A percentile compares a stretch with the other conserved stretches of the same genome.
These are phyloP conservation scores for Trametes meyenii DNA, from an alignment of 768 basidiomycete species.

Conservation along the genomic window DNA sequence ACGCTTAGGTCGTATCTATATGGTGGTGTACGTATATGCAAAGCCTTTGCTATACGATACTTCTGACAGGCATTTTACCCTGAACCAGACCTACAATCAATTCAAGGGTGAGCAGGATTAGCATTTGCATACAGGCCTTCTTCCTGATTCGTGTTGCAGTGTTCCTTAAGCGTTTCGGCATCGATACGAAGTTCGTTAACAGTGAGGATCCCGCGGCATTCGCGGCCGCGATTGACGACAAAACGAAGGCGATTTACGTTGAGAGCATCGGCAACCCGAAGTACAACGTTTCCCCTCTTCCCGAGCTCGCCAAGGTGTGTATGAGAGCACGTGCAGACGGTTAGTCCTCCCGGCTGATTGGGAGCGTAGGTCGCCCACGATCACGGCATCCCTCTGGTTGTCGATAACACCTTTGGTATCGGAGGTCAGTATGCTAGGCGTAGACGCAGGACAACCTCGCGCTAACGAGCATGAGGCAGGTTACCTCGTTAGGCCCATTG, in stretches of 20 bases:
- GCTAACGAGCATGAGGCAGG: slow-evolving; percentile 24
- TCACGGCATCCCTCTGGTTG: slow-evolving; percentile 73
- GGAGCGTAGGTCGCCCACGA: slow-evolving; percentile 63
- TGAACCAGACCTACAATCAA: slow-evolving; percentile 64
- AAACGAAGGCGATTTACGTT: slow-evolving; percentile 75
- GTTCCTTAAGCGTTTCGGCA: slow-evolving; percentile 68
- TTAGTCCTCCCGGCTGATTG: too few relatives aligned
- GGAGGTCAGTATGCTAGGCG: slow-evolving; percentile 42
- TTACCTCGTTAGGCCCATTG: slow-evolving; percentile 70
- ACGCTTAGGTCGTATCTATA: slow-evolving; percentile 60
- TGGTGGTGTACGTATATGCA: slow-evolving; percentile 55
- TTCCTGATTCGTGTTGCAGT: slow-evolving; percentile 39
- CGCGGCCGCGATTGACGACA: slow-evolving; percentile 69
- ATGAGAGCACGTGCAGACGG: too few relatives aligned
- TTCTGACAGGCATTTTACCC: neutral
- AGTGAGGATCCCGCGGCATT: slow-evolving; percentile 59
- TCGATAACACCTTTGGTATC: slow-evolving; percentile 81
- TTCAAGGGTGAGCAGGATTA: slow-evolving; percentile 52
- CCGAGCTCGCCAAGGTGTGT: slow-evolving; percentile 65
- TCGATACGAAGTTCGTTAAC: slow-evolving; percentile 64
- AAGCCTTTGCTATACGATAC: neutral
- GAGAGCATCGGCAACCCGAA: slow-evolving; percentile 84
- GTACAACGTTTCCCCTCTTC: slow-evolving; percentile 66
- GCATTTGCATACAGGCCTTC: neutral
- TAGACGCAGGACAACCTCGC: neutral